Evolutionary conservation across 257 asterid genomes (phyloP), one percentile per base, ranked within the genome.

Genomic region (Ocimum tenuiflorum): DNA sequence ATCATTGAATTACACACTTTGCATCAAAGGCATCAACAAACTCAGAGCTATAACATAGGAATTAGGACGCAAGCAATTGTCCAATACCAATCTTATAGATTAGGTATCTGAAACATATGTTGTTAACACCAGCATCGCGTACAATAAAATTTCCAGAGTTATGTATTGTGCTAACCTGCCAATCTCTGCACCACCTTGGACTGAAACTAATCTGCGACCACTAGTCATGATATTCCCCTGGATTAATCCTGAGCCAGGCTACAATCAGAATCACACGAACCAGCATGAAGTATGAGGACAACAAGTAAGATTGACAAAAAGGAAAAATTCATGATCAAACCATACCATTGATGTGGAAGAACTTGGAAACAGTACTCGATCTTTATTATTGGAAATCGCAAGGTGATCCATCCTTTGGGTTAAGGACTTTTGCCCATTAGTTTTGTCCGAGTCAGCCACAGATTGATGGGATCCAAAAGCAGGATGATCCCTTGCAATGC

Each of bases 111-210:
- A 24, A 38, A 55, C 31, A 27, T 49, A 19, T 43, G 23, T 17
- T n/a, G n/a, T n/a, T n/a, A n/a, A n/a, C n/a, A n/a, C n/a, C n/a
- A n/a, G n/a, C n/a, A n/a, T n/a, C n/a, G n/a, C n/a, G n/a, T n/a
- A n/a, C n/a, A 24, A 59, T 29, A 35, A 55, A 11, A 10, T 75
- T 39, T 56, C 36, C 53, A 69, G 63, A 74, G 51, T 55, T 33
- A 13, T 12, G 67, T 10, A 52, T 71, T 59, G 38, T 51, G 66
- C 85, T 23, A 69, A 89, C 95, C 94, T 83, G 79, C 84, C 85
- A 68, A 72, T 75, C 71, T 77, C 87, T 14, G 58, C 66, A 54
- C 69, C 88, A 63, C 78, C 83, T 68, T 77, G 77, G 61, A 63
- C 68, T 41, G 89, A 66, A 65, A 75, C 66, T 53, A 71, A 80